These are phyloP conservation scores for Metschnikowia santaceciliae DNA, from an alignment of 805 yeast genomes.

Conservation along the genomic window DNA sequence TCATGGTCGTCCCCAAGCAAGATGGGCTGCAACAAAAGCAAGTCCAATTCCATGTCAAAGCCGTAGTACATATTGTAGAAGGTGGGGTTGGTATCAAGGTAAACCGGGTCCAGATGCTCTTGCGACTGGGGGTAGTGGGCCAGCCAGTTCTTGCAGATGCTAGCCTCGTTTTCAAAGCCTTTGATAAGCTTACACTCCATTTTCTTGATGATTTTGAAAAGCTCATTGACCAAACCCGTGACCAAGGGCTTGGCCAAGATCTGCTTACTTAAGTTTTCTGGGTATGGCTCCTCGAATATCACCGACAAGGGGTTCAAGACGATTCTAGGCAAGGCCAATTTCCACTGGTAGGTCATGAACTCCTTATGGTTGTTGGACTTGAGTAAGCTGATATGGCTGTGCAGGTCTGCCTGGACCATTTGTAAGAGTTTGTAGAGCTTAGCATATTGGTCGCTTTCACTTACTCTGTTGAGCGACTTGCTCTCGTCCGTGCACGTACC, in stretches of 20 bases:
- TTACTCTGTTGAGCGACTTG: conserved; percentile 10
- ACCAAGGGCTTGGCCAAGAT: conserved; percentile 82
- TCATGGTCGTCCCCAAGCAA: conserved; percentile 84
- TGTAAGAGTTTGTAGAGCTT: conserved; percentile 30
- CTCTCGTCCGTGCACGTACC: conserved; percentile 22
- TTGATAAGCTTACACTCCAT: conserved; percentile 73
- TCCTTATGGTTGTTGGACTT: conserved; percentile 51
- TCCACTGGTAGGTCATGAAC: conserved; percentile 77
- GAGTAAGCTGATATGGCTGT: conserved; percentile 42
- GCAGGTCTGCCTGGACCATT: conserved; percentile 30
- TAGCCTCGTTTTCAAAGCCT: conserved; percentile 65
- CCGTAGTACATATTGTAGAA: conserved; percentile 62
- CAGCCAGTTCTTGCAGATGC: conserved; percentile 52
- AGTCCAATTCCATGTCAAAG: conserved; percentile 60
- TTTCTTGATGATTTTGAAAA: conserved; percentile 65
- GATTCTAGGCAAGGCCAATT: conserved; percentile 71
- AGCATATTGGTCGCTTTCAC: conserved; percentile 12
- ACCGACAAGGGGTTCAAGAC: conserved; percentile 75
- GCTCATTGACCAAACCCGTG: conserved; percentile 73
- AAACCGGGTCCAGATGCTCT: conserved; percentile 14
- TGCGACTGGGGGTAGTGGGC: conserved; percentile 35
- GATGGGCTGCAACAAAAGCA: conserved; percentile 79
- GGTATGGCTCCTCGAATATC: conserved; percentile 66
- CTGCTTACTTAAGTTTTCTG: conserved; percentile 54
- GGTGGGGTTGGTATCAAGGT: conserved; percentile 42